Evolutionary conservation across 1,139 yeast species (phyloP).

Genomic region (Candida sanyaensis): DNA sequence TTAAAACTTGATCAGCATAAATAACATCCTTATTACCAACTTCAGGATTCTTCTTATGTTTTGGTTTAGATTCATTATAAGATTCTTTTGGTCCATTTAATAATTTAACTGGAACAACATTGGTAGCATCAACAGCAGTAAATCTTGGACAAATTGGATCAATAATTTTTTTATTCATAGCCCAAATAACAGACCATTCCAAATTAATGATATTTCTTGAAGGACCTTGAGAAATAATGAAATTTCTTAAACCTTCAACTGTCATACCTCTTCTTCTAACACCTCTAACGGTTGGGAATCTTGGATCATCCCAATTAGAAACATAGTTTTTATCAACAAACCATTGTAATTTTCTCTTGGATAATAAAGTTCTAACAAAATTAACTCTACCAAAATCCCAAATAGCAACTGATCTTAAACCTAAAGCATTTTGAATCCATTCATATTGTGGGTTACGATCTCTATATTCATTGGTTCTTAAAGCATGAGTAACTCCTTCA

Average conservation of each 20-base stretch:
- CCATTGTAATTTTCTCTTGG: conserved; percentile 98
- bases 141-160: conserved; percentile 97
- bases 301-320: conserved; percentile 95
- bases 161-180: conserved; percentile 91
- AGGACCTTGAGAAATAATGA: conserved; percentile 94
- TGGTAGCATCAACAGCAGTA: conserved; percentile 66
- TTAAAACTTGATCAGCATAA: conserved; percentile 61
- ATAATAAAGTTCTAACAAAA: conserved; percentile 89
- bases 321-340: conserved; percentile 90
- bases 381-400: conserved; percentile 98
- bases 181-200: conserved; percentile 98
- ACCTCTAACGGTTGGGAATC: conserved; percentile 99
- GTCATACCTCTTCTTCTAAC: conserved; percentile 99
- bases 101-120: conserved; percentile 67
- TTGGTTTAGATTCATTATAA: conserved; percentile 72
- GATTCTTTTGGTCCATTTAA: conserved; percentile 70
- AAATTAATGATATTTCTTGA: conserved; percentile 92
- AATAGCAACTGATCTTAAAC: conserved; percentile 85
- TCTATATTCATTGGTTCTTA: conserved; percentile 96
- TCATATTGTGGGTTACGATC: conserved; percentile 98
- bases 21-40: conserved; percentile 84
- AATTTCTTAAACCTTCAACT: conserved; percentile 92
- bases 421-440: conserved; percentile 84
- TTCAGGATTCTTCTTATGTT: conserved; percentile 93
- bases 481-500: conserved; percentile 96